A percentile compares a stretch with the other conserved stretches of the same genome.
Evolutionary conservation across 2,329 filamentous ascomycete species (phyloP).

Genomic region (Scytalidium sp.): DNA sequence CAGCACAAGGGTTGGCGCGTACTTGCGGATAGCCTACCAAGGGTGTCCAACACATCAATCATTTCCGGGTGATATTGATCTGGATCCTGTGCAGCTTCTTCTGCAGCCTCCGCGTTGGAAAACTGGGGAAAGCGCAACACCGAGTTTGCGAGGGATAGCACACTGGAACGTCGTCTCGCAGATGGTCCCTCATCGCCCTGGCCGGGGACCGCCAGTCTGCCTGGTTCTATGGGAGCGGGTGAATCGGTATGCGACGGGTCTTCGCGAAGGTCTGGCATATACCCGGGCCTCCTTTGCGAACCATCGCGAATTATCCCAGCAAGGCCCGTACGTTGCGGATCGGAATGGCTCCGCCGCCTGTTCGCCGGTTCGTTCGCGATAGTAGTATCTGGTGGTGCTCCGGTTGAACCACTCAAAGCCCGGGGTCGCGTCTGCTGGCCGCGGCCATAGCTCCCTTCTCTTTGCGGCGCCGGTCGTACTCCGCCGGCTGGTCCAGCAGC

Average conservation of each 20-base stretch:
- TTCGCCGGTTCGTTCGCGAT: not conserved
- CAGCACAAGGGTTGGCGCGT: not conserved
- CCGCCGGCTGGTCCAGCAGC: not conserved
- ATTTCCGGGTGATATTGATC: constrained; percentile 56
- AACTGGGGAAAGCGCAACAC: not conserved
- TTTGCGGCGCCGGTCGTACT: not conserved
- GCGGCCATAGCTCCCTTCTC: not conserved
- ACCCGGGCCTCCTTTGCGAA: not conserved
- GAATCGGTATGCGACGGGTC: not conserved
- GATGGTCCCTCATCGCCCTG: not conserved
- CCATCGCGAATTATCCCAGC: not conserved
- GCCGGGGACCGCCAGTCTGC: not conserved
- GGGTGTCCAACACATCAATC: constrained; percentile 65
- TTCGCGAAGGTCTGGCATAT: not conserved
- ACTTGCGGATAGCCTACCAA: constrained; percentile 46
- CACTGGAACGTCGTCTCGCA: not conserved
- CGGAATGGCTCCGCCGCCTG: not conserved
- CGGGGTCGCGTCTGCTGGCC: not conserved
- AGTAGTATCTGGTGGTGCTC: not conserved
- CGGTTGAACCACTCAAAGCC: not conserved
- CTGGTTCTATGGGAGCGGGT: not conserved
- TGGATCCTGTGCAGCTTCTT: not conserved
- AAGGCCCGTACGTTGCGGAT: not conserved
- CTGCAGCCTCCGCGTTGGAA: not conserved
- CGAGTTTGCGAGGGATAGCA: not conserved